These are phyloP conservation scores for Rhodotorula paludigena DNA, from an alignment of 768 basidiomycete species.

Conservation along the genomic window DNA sequence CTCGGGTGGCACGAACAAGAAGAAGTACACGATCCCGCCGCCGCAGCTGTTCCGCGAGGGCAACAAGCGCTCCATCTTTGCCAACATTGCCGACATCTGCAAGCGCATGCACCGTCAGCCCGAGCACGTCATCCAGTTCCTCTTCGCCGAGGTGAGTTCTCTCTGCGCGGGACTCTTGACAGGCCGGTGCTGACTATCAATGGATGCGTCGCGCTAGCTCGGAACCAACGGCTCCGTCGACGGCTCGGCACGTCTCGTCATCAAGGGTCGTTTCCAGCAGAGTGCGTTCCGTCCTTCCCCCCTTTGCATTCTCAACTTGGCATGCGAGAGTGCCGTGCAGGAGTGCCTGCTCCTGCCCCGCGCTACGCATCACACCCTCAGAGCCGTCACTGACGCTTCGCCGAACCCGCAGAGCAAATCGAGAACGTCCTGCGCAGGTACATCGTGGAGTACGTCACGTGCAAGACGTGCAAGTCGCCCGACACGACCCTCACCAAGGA, in stretches of 20 bases:
- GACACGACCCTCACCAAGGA: conserved; percentile 96
- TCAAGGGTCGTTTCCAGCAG: conserved; percentile 96
- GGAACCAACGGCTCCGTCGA: conserved; percentile 96
- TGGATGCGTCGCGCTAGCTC: too few species aligned
- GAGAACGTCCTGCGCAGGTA: conserved; percentile 65
- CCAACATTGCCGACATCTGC: conserved; percentile 95
- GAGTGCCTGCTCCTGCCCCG: too few species aligned
- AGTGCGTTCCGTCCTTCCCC: conserved; percentile 45
- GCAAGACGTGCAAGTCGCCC: conserved; percentile 98
- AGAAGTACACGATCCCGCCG: conserved; percentile 89
- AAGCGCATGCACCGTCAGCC: conserved; percentile 96
- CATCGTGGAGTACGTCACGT: conserved; percentile 67
- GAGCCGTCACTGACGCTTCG: neutral
- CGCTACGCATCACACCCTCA: too few species aligned
- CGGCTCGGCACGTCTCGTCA: conserved; percentile 82
- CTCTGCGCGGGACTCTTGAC: too few species aligned
- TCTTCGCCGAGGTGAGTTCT: conserved; percentile 98
- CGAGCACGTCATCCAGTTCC: conserved; percentile 93
- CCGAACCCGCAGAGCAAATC: conserved; percentile 59
- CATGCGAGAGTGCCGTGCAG: too few species aligned
- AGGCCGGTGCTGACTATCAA: too few species aligned
- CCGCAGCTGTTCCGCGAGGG: conserved; percentile 89
- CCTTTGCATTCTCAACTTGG: too few species aligned
- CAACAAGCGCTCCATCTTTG: conserved; percentile 96
- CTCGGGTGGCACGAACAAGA: conserved; percentile 63